Conservation (phyloP, 768 basidiomycete genomes). For the Pisolithus albus region DNA sequence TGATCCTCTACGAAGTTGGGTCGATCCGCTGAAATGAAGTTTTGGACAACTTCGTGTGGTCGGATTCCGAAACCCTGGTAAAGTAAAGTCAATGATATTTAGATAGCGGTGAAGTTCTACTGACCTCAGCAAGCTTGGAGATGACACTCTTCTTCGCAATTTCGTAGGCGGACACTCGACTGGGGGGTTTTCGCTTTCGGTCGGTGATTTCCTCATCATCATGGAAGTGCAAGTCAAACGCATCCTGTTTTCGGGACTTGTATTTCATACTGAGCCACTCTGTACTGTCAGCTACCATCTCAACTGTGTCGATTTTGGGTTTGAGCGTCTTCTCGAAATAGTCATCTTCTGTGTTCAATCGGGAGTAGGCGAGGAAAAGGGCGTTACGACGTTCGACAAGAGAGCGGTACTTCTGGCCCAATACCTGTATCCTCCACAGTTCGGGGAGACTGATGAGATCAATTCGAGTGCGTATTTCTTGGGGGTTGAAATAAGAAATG, state of each 20-base stretch:
- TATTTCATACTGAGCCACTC: conserved; percentile 89
- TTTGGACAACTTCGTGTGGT: conserved; percentile 78
- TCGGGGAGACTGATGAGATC: conserved; percentile 75
- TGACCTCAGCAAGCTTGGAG: conserved; percentile 72
- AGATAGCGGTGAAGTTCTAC: conserved; percentile 14
- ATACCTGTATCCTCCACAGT: conserved; percentile 84
- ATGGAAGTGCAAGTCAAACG: conserved; percentile 58
- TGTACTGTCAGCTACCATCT: conserved; percentile 83
- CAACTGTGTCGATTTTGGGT: conserved; percentile 69
- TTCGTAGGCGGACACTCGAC: conserved; percentile 79
- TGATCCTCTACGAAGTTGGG: conserved; percentile 75
- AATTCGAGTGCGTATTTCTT: conserved; percentile 51
- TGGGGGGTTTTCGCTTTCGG: conserved; percentile 75
- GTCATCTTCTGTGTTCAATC: conserved; percentile 61
- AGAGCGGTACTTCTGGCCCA: conserved; percentile 88
- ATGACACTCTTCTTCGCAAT: conserved; percentile 74
- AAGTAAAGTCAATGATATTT: not conserved
- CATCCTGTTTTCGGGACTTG: conserved; percentile 62
- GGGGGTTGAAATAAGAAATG: conserved; percentile 73
- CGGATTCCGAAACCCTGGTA: conserved; percentile 76
- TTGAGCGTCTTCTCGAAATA: conserved; percentile 71
- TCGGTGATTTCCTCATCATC: conserved; percentile 53
- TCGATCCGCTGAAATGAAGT: conserved; percentile 58
- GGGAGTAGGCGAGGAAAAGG: conserved; percentile 56
- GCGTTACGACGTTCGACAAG: conserved; percentile 67